These are phyloP conservation scores for Murraya paniculata DNA, from an alignment of 345 rosid species.

Conservation along the genomic window DNA sequence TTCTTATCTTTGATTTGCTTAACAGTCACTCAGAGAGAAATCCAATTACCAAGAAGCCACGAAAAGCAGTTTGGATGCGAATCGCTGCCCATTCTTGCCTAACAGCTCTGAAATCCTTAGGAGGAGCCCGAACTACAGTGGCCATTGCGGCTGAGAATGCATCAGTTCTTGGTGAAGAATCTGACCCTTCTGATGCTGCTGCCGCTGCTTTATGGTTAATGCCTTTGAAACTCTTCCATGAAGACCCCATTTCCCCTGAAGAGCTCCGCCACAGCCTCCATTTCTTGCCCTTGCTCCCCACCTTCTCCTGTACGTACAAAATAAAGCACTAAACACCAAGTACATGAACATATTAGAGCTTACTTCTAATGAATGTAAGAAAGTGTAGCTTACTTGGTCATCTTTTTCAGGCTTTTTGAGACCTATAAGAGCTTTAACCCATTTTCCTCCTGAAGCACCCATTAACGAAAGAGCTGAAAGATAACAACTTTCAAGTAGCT, in stretches of 20 bases:
- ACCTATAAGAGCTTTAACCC: constrained; percentile 82
- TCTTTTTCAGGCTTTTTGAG: constrained; percentile 66
- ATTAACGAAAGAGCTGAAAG: constrained; percentile 29
- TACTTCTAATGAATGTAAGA: background rate
- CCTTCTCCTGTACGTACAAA: constrained; percentile 36
- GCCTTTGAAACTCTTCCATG: constrained; percentile 63
- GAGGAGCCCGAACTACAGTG: constrained; percentile 76
- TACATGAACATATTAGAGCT: background rate
- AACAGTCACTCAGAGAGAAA: background rate
- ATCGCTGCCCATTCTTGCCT: constrained; percentile 92
- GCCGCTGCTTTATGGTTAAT: constrained; percentile 42
- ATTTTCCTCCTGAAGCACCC: constrained; percentile 98
- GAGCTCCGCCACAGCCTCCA: constrained; percentile 87
- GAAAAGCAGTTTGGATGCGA: constrained; percentile 87
- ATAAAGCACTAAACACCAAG: background rate
- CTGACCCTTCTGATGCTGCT: constrained; percentile 56
- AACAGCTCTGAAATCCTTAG: constrained; percentile 78
- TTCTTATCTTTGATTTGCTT: background rate
- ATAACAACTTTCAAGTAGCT: constrained; percentile 3
- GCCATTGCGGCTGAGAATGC: constrained; percentile 76
- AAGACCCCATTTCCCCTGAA: constrained; percentile 54
- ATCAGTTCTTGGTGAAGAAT: constrained; percentile 40
- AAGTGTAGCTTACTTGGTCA: constrained; percentile 41
- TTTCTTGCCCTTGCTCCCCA: constrained; percentile 51
- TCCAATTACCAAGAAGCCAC: constrained; percentile 74